phyloP scores from a whole-genome alignment of 441 rosid species.

The Omphalea diandra region DNA sequence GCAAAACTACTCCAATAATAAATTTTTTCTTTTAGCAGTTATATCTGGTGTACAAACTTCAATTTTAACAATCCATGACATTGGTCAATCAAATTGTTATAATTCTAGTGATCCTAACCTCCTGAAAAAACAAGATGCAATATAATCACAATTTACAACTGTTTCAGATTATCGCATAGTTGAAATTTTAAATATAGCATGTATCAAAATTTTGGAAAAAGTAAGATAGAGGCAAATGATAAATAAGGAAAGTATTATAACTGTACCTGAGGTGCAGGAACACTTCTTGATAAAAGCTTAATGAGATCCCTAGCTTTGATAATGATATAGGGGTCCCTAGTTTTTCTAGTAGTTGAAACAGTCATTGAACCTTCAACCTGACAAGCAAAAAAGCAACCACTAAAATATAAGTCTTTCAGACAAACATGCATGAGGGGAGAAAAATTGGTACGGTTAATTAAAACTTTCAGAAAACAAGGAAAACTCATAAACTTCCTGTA shows the following conservation, averaged over 20 bases:
- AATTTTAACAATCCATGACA: too few relatives aligned
- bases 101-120: background rate
- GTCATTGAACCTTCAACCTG: slow-evolving; percentile 95
- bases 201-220: too few relatives aligned
- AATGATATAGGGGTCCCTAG: slow-evolving; percentile 80
- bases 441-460: background rate
- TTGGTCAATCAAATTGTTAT: background rate
- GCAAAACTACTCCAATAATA: background rate
- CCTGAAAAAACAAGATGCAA: background rate
- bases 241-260: background rate
- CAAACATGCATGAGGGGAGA: background rate
- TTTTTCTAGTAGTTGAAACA: slow-evolving; percentile 80
- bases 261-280: slow-evolving; percentile 90
- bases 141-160: background rate
- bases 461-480: background rate
- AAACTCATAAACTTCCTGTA: background rate
- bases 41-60: background rate
- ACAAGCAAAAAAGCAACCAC: background rate
- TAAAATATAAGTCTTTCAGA: background rate
- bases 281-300: slow-evolving; percentile 85
- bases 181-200: background rate
- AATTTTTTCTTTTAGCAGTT: background rate
- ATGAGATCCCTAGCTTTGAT: slow-evolving; percentile 84
- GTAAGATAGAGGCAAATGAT: background rate
- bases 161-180: background rate